These are phyloP conservation scores for Apophysomyces elegans DNA, from an alignment of 371 early-diverging fungal species.

Conservation along the genomic window DNA sequence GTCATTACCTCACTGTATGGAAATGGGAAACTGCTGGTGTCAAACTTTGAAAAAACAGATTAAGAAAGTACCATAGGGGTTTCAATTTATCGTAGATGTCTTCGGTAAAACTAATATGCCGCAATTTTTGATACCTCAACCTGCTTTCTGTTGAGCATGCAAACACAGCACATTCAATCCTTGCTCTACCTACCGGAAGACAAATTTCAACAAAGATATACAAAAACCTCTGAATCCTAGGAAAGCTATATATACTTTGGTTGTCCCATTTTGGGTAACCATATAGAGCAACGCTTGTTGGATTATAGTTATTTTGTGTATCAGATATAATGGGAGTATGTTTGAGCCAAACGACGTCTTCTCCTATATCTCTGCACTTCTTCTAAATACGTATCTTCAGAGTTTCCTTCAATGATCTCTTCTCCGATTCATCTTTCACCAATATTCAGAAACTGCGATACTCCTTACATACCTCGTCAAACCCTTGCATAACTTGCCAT, in stretches of 20 bases:
- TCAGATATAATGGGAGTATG: background rate
- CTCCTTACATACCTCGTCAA: background rate
- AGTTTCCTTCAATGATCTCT: background rate
- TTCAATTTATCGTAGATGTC: background rate
- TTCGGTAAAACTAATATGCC: background rate
- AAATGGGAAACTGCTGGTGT: too few relatives aligned
- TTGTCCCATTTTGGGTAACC: background rate
- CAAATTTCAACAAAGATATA: background rate
- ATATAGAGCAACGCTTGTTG: background rate
- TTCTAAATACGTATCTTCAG: background rate
- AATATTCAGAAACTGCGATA: background rate
- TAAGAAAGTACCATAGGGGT: background rate
- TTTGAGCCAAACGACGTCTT: background rate
- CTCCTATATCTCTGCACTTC: background rate
- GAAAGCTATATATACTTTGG: background rate
- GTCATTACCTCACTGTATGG: too few relatives aligned
- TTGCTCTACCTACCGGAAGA: background rate
- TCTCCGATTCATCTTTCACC: background rate
- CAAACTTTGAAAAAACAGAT: too few relatives aligned
- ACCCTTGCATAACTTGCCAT: background rate
- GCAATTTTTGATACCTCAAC: background rate
- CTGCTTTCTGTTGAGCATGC: background rate
- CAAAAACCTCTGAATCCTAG: background rate
- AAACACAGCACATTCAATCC: background rate
- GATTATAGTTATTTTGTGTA: background rate